phyloP scores from a whole-genome alignment of 768 basidiomycete species.

The Leccinum subtestaceum region DNA sequence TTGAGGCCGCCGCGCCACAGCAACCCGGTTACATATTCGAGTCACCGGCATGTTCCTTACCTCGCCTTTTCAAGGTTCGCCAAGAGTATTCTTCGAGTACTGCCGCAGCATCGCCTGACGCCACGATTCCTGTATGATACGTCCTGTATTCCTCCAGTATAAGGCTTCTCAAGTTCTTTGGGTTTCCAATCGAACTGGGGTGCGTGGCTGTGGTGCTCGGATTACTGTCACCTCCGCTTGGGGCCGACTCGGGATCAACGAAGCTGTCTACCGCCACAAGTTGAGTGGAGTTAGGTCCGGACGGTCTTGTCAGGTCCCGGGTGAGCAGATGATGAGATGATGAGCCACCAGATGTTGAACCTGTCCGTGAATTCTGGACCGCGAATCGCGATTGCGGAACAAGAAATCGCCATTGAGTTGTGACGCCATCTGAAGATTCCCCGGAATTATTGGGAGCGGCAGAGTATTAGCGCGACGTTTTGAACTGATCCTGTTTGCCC shows the following conservation, averaged over 20 bases:
- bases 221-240: slow-evolving; percentile 1
- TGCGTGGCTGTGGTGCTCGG: slow-evolving; percentile 5
- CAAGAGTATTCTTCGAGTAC: slow-evolving; percentile 23
- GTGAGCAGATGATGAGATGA: slow-evolving; percentile 34
- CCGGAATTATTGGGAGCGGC: slow-evolving; percentile 49
- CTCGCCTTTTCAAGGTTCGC: slow-evolving; percentile 22
- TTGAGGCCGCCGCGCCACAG: neutral
- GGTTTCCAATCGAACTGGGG: slow-evolving; percentile 16
- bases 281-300: slow-evolving; percentile 14
- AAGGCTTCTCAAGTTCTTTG: slow-evolving; percentile 16
- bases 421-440: slow-evolving; percentile 21
- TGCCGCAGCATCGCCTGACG: slow-evolving; percentile 25
- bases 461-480: slow-evolving; percentile 22
- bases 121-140: slow-evolving; percentile 23
- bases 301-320: slow-evolving; percentile 28
- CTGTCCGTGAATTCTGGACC: slow-evolving; percentile 17
- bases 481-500: slow-evolving; percentile 13
- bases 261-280: slow-evolving; percentile 2
- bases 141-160: slow-evolving; percentile 22
- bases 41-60: slow-evolving; percentile 15
- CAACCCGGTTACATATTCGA: neutral
- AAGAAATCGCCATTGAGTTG: slow-evolving; percentile 11
- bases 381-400: slow-evolving; percentile 5
- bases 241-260: slow-evolving; percentile 1
- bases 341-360: slow-evolving; percentile 38